phyloP scores from a whole-genome alignment of 495 filamentous ascomycete genomes.

The Halenospora varia region DNA sequence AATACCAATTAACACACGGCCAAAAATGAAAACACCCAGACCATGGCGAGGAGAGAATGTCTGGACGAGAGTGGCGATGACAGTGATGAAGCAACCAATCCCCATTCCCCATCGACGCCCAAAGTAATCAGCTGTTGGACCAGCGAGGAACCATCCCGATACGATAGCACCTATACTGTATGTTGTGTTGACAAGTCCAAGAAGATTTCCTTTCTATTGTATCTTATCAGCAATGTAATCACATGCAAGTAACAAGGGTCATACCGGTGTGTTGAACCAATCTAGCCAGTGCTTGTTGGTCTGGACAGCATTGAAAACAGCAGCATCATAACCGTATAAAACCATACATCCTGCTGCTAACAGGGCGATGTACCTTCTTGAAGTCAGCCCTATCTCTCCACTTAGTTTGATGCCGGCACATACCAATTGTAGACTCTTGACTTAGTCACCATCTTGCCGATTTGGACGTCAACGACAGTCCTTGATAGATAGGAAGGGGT shows the following conservation, averaged over 20 bases:
- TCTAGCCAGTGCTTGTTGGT: conserved; percentile 54
- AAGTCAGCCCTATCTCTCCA: neutral
- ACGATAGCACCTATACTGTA: conserved; percentile 61
- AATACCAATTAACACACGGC: conserved; percentile 57
- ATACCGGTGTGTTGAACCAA: conserved; percentile 43
- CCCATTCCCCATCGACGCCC: conserved; percentile 56
- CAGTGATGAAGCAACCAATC: conserved; percentile 48
- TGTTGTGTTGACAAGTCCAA: conserved; percentile 56
- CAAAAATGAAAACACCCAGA: conserved; percentile 56
- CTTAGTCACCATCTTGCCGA: neutral
- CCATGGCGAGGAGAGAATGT: conserved; percentile 50
- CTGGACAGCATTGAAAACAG: conserved; percentile 61
- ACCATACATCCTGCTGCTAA: conserved; percentile 63
- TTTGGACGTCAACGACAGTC: neutral
- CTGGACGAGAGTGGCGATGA: conserved; percentile 59
- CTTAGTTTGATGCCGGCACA: neutral
- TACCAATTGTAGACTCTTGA: neutral
- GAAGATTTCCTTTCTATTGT: conserved; percentile 33
- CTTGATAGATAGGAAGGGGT: neutral
- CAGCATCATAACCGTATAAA: conserved; percentile 66
- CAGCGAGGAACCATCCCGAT: conserved; percentile 57
- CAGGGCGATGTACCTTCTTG: conserved; percentile 53
- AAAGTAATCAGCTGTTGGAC: conserved; percentile 51
- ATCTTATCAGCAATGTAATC: neutral
- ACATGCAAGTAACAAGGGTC: conserved; percentile 23